Percentiles rank a stretch among this genome's conserved stretches.
These are phyloP conservation scores for Marasmius tenuissimus DNA, from an alignment of 1,284 basidiomycete species.

Conservation along the genomic window DNA sequence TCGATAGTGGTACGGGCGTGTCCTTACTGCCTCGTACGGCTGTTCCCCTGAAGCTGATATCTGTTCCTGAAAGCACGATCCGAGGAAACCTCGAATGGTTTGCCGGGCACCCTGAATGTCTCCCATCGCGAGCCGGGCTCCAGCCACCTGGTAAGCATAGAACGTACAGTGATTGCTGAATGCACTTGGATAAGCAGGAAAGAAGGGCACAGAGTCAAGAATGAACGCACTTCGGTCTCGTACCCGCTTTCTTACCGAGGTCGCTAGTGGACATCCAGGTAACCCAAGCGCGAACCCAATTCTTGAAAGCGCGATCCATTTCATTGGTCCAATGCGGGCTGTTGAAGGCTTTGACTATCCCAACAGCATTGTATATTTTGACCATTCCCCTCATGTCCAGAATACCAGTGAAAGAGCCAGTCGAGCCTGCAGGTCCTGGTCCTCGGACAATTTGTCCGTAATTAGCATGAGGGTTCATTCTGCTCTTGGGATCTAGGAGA, in stretches of 20 bases:
- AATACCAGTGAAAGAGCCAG: constrained; percentile 56
- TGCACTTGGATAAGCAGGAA: constrained; percentile 1
- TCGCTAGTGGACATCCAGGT: constrained; percentile 48
- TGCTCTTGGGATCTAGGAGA: constrained; percentile 50
- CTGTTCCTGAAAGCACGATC: constrained; percentile 47
- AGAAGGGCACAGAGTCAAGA: background rate
- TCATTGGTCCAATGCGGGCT: constrained; percentile 46
- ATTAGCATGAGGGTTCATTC: constrained; percentile 64
- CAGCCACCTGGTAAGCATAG: constrained; percentile 38
- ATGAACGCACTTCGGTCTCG: constrained; percentile 13
- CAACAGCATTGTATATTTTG: constrained; percentile 52
- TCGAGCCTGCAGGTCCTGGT: constrained; percentile 40
- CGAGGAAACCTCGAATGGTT: constrained; percentile 46
- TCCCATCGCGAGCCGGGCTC: constrained; percentile 36
- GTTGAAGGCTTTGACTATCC: constrained; percentile 39
- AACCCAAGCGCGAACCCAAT: constrained; percentile 48
- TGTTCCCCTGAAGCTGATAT: constrained; percentile 57
- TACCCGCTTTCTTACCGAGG: constrained; percentile 31
- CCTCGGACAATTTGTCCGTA: constrained; percentile 65
- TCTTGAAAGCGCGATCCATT: constrained; percentile 39
- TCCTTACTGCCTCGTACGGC: constrained; percentile 61
- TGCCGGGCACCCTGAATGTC: constrained; percentile 38
- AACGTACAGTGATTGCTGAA: constrained; percentile 56
- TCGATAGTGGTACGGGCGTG: constrained; percentile 58
- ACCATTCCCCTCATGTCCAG: constrained; percentile 56